Evolutionary conservation across 2,329 filamentous ascomycete species (phyloP), one percentile per base, ranked within the genome.

Genomic region (Alternaria sp.): DNA sequence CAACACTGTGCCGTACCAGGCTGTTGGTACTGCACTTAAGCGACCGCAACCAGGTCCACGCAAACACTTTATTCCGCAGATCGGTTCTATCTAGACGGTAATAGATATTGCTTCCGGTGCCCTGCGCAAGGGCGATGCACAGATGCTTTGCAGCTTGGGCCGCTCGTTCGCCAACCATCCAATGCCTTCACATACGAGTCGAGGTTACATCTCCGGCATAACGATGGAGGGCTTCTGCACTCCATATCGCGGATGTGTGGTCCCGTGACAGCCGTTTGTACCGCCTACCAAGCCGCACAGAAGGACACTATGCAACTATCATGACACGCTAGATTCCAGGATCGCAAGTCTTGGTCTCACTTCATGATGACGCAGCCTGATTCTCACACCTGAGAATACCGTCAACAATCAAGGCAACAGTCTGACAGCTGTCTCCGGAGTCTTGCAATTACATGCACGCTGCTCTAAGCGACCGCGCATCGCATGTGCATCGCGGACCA

Each of bases 31-130:
- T 59, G 25, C 59, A 45, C 50, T 19, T 55, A 61, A 60, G 57
- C 58, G 59, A 65, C 57, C 45, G 45, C 46, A 61, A 50, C 62
- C 57, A 61, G 58, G 59, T 64, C 61, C 36, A 47, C 49, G 56
- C 45, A 40, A 62, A 49, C 68, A 67, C 68, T 69, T 53, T 70
- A 70, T 65, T 65, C 47, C 46, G 68, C 61, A 66, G 63, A 70
- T 70, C 68, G 60, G 40, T 53, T 55, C 40, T 63, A 49, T 67
- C 51, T 53, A 62, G 36, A 59, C 57, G 47, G 63, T 56, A 61
- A 57, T 54, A 54, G 28, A 59, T 17, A 57, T 58, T 65, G 50
- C 32, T 53, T 32, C 26, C 46, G 43, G 43, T 51, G 58, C 60
- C 60, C 60, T 64, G 66, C 60, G 63, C 59, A 47, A 60, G 58